A percentile compares a stretch with the other conserved stretches of the same genome.
These are phyloP conservation scores for Geoglossum cookeanum DNA, from an alignment of 2,329 filamentous ascomycete genomes.

Conservation along the genomic window DNA sequence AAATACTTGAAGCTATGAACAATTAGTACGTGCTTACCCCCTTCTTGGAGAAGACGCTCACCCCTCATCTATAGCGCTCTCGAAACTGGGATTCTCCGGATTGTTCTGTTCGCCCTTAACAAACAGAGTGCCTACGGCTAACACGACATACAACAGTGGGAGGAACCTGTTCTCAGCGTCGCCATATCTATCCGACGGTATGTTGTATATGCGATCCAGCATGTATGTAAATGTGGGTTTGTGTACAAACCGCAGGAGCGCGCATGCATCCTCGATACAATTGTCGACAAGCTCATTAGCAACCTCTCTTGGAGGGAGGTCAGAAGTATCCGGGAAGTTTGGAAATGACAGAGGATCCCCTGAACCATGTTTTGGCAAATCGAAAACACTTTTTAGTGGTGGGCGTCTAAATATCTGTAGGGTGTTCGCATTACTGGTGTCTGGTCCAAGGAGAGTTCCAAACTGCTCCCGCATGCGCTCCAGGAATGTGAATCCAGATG, in stretches of 20 bases:
- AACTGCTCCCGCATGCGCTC: constrained; percentile 76
- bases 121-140: constrained; percentile 59
- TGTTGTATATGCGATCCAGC: constrained; percentile 61
- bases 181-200: constrained; percentile 39
- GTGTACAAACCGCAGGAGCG: constrained; percentile 55
- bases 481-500: constrained; percentile 79
- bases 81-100: constrained; percentile 28
- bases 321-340: constrained; percentile 33
- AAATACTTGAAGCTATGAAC: constrained; percentile 53
- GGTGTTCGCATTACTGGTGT: constrained; percentile 33
- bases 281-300: constrained; percentile 37
- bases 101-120: constrained; percentile 35
- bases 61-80: constrained; percentile 36
- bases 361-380: constrained; percentile 46
- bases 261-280: constrained; percentile 41
- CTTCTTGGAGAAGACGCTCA: constrained; percentile 19
- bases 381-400: constrained; percentile 27
- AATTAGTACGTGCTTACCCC: constrained; percentile 13
- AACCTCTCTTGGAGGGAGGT: constrained; percentile 46
- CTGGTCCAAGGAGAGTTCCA: constrained; percentile 50
- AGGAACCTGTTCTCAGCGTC: constrained; percentile 49
- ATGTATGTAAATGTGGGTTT: constrained; percentile 61
- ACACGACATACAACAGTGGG: constrained; percentile 49
- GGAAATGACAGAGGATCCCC: constrained; percentile 41
- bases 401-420: constrained; percentile 29